phyloP scores from a whole-genome alignment of 176 grass and related monocot genomes.

The Themeda triandra region DNA sequence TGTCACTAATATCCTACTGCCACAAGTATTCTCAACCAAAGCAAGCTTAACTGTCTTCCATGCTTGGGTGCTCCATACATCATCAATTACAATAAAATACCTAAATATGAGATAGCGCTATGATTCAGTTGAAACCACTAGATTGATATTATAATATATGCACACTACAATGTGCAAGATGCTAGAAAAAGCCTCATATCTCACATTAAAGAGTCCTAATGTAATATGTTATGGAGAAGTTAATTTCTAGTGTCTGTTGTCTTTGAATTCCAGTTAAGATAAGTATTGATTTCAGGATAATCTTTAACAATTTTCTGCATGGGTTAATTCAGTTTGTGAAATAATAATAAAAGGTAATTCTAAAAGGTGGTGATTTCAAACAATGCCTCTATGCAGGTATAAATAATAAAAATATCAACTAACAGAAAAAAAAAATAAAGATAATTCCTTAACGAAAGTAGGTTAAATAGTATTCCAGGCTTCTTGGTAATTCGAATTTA shows the following conservation, averaged over 20 bases:
- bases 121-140: background rate
- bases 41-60: conserved; percentile 40
- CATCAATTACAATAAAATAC: conserved; percentile 48
- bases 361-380: background rate
- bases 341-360: background rate
- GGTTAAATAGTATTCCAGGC: background rate
- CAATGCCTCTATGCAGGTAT: background rate
- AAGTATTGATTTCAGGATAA: background rate
- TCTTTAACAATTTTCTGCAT: background rate
- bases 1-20: conserved; percentile 48
- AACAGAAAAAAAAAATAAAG: background rate
- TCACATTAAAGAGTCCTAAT: background rate
- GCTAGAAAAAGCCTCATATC: background rate
- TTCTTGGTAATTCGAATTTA: too few species aligned
- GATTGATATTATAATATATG: background rate
- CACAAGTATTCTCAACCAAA: conserved; percentile 30
- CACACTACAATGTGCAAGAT: background rate
- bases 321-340: background rate
- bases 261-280: background rate
- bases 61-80: conserved; percentile 33
- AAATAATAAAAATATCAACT: background rate
- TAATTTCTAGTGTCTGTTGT: background rate
- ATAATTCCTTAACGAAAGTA: background rate
- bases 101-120: conserved; percentile 5
- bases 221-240: background rate